Base-by-base conservation (phyloP, 768 basidiomycete genomes). In the Amanita polypyramis region DNA sequence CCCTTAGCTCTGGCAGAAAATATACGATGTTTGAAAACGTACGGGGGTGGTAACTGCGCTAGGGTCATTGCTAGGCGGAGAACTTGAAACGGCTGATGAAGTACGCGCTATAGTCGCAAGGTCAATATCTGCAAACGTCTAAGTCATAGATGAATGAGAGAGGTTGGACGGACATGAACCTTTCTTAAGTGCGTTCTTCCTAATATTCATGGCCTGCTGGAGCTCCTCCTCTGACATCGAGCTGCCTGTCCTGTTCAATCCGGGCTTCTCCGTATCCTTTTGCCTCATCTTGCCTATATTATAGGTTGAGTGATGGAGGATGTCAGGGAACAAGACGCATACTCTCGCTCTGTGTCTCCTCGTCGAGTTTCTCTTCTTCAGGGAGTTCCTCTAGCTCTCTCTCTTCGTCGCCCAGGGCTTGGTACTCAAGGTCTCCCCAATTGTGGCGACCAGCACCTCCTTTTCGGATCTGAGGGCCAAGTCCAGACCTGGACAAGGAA, bases 41-140 rank as follows among this genome's bases (percentile, higher is more conserved):
- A 49, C 47, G 27, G 38, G 39, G 33, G 47, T 42, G 17, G 30
- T 29, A 33, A 42, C 14, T 10, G 15, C 21, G 23, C 19, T 47
- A 15, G 45, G 17, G 14, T 2, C 40, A 27, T 17, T 40, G 32
- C 27, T 5, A 42, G 51, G 42, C 33, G 70, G 82, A 53, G 76
- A 82, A 51, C 63, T 66, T 52, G 76, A 79, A 23, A 80, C 76
- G 10, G 82, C 90, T 51, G 73, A 74, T 7, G 88, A 91, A 48
- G 87, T 87, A 56, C 87, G 80, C 11, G 91, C 91, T 57, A 94
- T 93, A 47, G 82, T 71, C 29, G 76, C 72, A 50, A 94, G 75
- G 64, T 92, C 85, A 29, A 73, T 55, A 40, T 65, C 69, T 71
- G 47, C 15, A 10, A 8, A 12, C 2, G 27, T 29, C 10, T 25